These are phyloP conservation scores for Tulasnella sp. DNA, from an alignment of 768 basidiomycete genomes.

Conservation along the genomic window DNA sequence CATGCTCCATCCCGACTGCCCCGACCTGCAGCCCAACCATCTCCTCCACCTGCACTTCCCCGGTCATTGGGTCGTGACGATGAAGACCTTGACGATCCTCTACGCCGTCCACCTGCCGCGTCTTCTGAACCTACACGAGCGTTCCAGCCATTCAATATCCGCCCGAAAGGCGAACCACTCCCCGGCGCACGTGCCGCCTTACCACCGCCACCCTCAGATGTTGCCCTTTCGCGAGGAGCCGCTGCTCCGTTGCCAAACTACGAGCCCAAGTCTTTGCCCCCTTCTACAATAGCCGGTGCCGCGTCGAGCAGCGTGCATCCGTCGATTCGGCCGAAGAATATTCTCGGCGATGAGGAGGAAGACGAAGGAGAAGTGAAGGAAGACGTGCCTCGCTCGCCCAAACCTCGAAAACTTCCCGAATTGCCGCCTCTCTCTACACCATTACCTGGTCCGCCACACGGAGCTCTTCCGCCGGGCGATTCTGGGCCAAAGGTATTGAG, in stretches of 20 bases:
- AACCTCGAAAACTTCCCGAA: no score
- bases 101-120: not conserved
- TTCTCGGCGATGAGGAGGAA: slow-evolving; percentile 2
- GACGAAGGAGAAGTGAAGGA: slow-evolving; percentile 12
- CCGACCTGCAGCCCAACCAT: slow-evolving; percentile 15
- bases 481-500: no score
- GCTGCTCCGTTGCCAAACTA: slow-evolving; percentile 3
- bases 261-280: not conserved
- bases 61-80: slow-evolving; percentile 20
- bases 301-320: not conserved
- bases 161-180: not conserved
- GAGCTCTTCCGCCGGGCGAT: no score
- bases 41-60: slow-evolving; percentile 16
- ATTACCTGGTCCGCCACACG: not conserved
- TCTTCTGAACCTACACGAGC: not conserved
- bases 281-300: not conserved
- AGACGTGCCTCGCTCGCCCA: not conserved
- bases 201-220: not conserved
- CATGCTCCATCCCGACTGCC: slow-evolving; percentile 22
- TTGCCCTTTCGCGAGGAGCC: not conserved
- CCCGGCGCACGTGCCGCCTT: not conserved
- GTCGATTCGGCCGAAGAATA: not conserved
- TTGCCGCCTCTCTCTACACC: not conserved
- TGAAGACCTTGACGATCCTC: slow-evolving; percentile 1
- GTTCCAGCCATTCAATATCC: slow-evolving; percentile 12